Evolutionary conservation across 1,139 yeast genomes (phyloP).

Genomic region (Candida sanyaensis): DNA sequence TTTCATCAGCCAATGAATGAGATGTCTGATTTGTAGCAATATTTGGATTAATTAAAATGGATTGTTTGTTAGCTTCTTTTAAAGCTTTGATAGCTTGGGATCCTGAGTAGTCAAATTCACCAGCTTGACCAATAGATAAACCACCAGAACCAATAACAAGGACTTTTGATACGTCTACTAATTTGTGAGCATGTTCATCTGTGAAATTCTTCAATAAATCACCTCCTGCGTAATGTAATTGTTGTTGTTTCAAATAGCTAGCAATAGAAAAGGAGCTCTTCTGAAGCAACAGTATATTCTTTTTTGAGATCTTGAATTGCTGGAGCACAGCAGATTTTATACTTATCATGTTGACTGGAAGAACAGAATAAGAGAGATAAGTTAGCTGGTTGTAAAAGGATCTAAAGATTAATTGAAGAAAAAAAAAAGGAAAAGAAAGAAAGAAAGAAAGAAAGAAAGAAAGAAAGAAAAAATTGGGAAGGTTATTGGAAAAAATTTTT

Average conservation of each 20-base stretch:
- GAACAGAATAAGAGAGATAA: not conserved
- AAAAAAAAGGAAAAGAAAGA: not conserved
- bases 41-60: slow-evolving; percentile 92
- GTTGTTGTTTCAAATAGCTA: slow-evolving; percentile 2
- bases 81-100: slow-evolving; percentile 97
- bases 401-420: not conserved
- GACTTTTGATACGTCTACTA: slow-evolving; percentile 86
- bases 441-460: not conserved
- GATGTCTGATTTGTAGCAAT: slow-evolving; percentile 99
- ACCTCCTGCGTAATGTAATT: slow-evolving; percentile 37
- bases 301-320: slow-evolving; percentile 4
- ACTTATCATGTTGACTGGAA: not conserved
- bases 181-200: slow-evolving; percentile 54
- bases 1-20: slow-evolving; percentile 92
- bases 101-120: slow-evolving; percentile 98
- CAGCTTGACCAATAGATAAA: slow-evolving; percentile 98
- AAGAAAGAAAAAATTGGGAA: not conserved
- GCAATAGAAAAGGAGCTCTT: not conserved
- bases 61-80: slow-evolving; percentile 82
- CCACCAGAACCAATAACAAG: slow-evolving; percentile 98
- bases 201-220: slow-evolving; percentile 37
- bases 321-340: slow-evolving; percentile 3
- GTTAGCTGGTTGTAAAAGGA: not conserved
- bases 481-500: not conserved
- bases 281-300: not conserved